A percentile compares a stretch with the other conserved stretches of the same genome.
Evolutionary conservation across 2,329 filamentous ascomycete species (phyloP).

Genomic region (Sodiomyces alkalinus): DNA sequence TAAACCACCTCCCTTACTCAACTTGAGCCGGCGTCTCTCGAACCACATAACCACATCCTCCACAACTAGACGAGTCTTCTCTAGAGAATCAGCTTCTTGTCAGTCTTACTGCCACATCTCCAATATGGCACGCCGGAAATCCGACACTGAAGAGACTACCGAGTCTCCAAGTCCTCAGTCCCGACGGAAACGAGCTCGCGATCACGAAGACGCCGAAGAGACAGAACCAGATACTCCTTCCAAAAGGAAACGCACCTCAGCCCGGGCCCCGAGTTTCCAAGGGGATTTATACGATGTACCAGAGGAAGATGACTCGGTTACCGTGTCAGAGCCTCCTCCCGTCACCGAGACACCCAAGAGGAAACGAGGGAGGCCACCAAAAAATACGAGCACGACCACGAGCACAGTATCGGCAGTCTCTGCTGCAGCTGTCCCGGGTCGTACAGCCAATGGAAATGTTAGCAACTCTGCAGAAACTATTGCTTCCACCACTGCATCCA

Average conservation of each 20-base stretch:
- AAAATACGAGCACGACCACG: conserved; percentile 10
- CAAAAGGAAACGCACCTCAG: conserved; percentile 16
- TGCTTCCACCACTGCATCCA: too few species aligned
- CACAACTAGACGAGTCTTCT: too few species aligned
- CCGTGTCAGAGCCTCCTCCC: too few species aligned
- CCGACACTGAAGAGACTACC: background rate
- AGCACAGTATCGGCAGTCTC: too few species aligned
- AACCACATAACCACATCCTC: too few species aligned
- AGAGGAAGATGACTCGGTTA: conserved; percentile 3
- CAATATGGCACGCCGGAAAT: conserved; percentile 1
- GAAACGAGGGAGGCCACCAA: conserved; percentile 20
- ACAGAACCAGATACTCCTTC: conserved; percentile 11
- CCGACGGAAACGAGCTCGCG: conserved; percentile 10
- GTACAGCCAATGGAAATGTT: too few species aligned
- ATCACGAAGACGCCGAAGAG: conserved; percentile 11
- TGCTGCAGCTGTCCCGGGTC: too few species aligned
- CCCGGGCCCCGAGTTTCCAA: conserved; percentile 9
- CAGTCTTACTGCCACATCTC: too few species aligned
- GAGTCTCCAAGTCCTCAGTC: conserved; percentile 2
- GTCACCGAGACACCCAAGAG: conserved; percentile 17
- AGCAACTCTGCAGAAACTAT: too few species aligned
- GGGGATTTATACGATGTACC: conserved; percentile 11
- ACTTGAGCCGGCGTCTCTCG: too few species aligned
- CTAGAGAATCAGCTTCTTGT: too few species aligned
- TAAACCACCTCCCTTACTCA: too few species aligned